Evolutionary conservation across 768 basidiomycete genomes (phyloP), one percentile per base, ranked within the genome.

Genomic region (Paxillus ammoniavirescens): DNA sequence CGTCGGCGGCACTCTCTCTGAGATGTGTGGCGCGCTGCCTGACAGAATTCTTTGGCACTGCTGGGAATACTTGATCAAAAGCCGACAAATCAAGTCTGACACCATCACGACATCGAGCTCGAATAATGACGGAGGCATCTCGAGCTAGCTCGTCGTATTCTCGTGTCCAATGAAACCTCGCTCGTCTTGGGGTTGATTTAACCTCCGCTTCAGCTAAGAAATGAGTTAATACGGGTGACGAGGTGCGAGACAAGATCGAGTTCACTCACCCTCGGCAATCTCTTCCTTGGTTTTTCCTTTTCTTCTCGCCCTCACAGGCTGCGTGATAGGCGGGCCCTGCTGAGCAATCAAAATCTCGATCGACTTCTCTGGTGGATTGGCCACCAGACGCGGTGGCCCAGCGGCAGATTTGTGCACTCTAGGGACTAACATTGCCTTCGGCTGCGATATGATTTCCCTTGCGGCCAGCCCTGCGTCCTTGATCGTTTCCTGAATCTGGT

Each of bases 61-160:
- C 81, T 2, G 87, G 88, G 67, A 95, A 94, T 8, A 93, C 82
- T 63, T 90, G 86, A 53, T 84, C 82, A 47, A 92, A 77, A 8
- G 87, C 87, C 14, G 75, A 77, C 77, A 87, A 87, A 58, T 91
- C 86, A 47, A 89, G 74, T 52, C 82, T 79, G 33, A 80, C 72
- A 14, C 76, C 67, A 53, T 73, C 65, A 37, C 89, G 80, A 63
- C 87, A 89, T 14, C 95, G 87, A 35, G 87, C 87, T 60, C 82
- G 82, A 53, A 98, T 82, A 58, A 98, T 86, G 10, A 83, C 87
- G 43, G 84, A 86, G 0, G 87, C 87, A 64, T 98, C 96, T 50
- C 88, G 82, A 23, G 88, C 86, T 37, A 94, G 79, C 55, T 98
- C 96, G 52, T 98, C 93, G 52, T 86, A 92, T 47, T 95, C 91